Evolutionary conservation across 176 grass and related monocot species (phyloP), one percentile per base, ranked within the genome.

Genomic region (Oryza brachyantha): DNA sequence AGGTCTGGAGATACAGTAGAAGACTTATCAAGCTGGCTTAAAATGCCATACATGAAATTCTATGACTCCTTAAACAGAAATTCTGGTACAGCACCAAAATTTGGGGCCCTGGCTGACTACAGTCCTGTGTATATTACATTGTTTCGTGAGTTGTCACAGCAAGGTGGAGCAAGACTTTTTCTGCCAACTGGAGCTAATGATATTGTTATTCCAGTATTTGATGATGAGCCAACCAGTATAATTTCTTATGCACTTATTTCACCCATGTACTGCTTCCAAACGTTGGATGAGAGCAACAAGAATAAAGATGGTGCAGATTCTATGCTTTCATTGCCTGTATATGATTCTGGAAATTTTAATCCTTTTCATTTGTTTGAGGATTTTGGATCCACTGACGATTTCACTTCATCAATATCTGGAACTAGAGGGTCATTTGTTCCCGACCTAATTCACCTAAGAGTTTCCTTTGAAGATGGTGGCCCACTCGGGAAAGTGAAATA

Each of bases 171-270:
- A 34, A 91, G 90, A 75, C 65, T 91, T 77, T 92, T 98, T 81
- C 80, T 98, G 66, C 96, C 92, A 66, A 78, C 72, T 68, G 90
- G 92, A 68, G 84, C 75, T 46, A 89, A 93, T 81, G 83, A 84
- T 75, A 84, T 86, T 75, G 87, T 93, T 72, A 93, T 95, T 70
- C 96, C 96, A 58, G 87, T 98, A 43, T 95, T 93, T 93, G 92
- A 93, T 83, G 96, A 98, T 81, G 96, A 98, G 57, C 96, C 92
- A 13, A 98, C 92, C 24, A 98, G 96, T 82, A 84, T 91, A 67
- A 98, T 98, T 79, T 86, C 92, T 6, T 95, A 98, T 80, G 92
- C 84, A 38, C 96, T 98, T 79, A 85, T 95, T 83, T 91, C 90
- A 76, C 77, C 74, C 52, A 83, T 91, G 72, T 95, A 98, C 67